Evolutionary conservation across 371 early-diverging fungal species (phyloP), one percentile per base, ranked within the genome.

Genomic region (Zopfochytrium polystomum): DNA sequence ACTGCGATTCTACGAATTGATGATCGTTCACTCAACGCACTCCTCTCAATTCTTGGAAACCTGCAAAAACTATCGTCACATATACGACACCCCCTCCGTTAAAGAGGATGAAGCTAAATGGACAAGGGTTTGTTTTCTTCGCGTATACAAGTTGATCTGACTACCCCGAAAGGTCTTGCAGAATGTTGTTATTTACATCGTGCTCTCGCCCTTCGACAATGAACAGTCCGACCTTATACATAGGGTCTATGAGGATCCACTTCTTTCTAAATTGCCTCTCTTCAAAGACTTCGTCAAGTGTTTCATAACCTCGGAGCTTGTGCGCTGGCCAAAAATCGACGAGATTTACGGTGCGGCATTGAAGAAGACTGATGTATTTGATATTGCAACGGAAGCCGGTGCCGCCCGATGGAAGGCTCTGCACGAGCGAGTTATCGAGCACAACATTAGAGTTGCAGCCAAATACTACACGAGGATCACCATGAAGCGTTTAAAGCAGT

Each of bases 381-480:
- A 80, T 30, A n/a, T n/a, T n/a, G 71, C 75, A 9, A 68, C 78
- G 27, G 87, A 86, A 11, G 91, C 89, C 34, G 89, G 84, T 5
- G 91, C 94, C 46, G 71, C 79, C 56, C 80, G 91, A 56, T 87
- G 87, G 86, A 80, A 86, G 66, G 90, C 85, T 45, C 81, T 98
- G 60, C 94, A 93, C 67, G 83, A 90, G 61, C 87, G 98, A 25
- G 93, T 95, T 5, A 89, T 93, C 62, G 98, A 98, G 70, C 98
- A 96, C 70, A 98, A 98, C 71, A 89, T 96, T 63, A 91, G 96
- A 9, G 95, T 98, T 2, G 83, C 96, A 65, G 91, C 94, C 44
- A 90, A 90, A 71, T 96, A 95, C 73, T 98, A 98, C 72, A 88
- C 88, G 23, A 86, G 92, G 34, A 89, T 96, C 48, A 83, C 90